Evolutionary conservation across 2,329 filamentous ascomycete species (phyloP).

Genomic region (Epichloe brachyelytri): DNA sequence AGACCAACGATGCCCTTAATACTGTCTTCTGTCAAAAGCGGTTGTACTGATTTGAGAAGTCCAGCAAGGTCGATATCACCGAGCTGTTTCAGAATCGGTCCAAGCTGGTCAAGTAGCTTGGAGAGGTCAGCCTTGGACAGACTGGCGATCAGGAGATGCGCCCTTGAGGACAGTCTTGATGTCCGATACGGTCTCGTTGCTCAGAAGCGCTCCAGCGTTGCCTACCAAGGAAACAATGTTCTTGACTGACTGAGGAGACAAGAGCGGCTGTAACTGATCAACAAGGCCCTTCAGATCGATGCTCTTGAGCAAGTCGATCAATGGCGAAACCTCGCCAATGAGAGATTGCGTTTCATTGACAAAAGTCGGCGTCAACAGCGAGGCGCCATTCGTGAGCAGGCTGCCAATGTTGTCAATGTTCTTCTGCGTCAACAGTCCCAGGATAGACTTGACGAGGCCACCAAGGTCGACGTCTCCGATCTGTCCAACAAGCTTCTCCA

Average conservation of each 20-base stretch:
- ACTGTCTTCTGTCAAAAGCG: conserved; percentile 10
- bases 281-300: conserved; percentile 23
- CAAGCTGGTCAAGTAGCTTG: conserved; percentile 5
- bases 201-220: conserved; percentile 1
- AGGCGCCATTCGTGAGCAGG: conserved; percentile 24
- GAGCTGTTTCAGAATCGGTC: conserved; percentile 3
- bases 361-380: conserved; percentile 20
- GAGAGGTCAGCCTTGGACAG: conserved; percentile 6
- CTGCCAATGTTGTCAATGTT: conserved; percentile 21
- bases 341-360: conserved; percentile 23
- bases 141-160: conserved; percentile 2
- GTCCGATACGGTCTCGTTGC: conserved; percentile 2
- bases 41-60: conserved; percentile 3
- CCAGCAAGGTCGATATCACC: conserved; percentile 4
- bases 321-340: conserved; percentile 20
- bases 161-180: conserved; percentile 3
- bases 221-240: conserved; percentile 14
- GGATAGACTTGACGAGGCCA: conserved; percentile 16
- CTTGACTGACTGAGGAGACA: conserved; percentile 15
- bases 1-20: conserved; percentile 11
- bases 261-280: conserved; percentile 13
- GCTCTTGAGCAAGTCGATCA: conserved; percentile 16
- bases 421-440: conserved; percentile 18
- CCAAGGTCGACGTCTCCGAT: conserved; percentile 19
- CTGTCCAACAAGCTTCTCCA: conserved; percentile 20